Conservation (phyloP, 1,284 basidiomycete genomes). For the Ceratobasidium sp. region DNA sequence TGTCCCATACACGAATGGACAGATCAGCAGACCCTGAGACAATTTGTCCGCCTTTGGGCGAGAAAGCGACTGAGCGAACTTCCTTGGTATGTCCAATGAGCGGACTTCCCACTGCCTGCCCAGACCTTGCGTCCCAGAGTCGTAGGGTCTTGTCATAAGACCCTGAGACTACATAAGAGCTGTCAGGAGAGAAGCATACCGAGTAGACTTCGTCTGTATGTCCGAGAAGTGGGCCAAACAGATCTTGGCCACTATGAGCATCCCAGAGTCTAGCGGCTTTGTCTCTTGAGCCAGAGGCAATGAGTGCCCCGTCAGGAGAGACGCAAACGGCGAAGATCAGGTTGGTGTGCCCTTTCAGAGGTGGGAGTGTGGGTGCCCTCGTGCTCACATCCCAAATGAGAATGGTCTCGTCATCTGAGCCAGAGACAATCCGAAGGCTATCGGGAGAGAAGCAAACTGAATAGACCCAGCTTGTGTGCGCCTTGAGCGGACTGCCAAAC, state of each 20-base stretch:
- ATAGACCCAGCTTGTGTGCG: no score
- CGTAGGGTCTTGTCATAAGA: no score
- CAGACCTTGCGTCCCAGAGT: neutral
- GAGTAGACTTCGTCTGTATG: neutral
- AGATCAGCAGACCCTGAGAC: neutral
- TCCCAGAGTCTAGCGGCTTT: neutral
- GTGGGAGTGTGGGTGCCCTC: neutral
- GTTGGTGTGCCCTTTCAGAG: neutral
- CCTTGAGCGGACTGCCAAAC: no score
- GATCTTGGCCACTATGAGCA: neutral
- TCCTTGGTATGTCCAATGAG: neutral
- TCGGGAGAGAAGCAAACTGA: no score
- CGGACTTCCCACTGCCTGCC: neutral
- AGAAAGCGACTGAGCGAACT: slow-evolving; percentile 21
- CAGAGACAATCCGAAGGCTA: neutral
- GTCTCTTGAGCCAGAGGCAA: neutral
- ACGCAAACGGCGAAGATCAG: neutral
- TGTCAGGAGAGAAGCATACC: neutral
- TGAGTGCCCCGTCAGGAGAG: neutral
- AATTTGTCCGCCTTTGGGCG: slow-evolving; percentile 19
- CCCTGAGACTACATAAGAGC: neutral
- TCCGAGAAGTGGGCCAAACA: neutral
- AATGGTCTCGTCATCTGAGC: neutral
- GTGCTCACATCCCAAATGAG: neutral
- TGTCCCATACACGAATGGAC: neutral